Evolutionary conservation across 805 yeast genomes (phyloP), one percentile per base, ranked within the genome.

Genomic region (Myxozyma vanderwaltii): DNA sequence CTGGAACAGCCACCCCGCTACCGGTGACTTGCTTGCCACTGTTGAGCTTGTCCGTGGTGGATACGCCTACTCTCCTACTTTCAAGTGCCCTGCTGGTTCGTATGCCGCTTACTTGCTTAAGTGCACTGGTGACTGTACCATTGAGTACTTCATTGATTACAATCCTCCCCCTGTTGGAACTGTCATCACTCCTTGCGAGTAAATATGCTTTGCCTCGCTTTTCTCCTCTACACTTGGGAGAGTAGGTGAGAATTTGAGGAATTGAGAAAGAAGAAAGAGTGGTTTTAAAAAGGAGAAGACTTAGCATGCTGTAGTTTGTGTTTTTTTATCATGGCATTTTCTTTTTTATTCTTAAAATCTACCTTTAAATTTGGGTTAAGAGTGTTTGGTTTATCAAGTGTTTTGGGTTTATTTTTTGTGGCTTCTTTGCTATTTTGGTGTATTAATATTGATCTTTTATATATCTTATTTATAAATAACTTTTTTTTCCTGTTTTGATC

Each of bases 151-250:
- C 41, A 61, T 61, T 27, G 65, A 61, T 55, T 61, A 61, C 58
- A 61, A 61, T 51, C 65, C 63, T 23, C 65, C 65, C 17, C 65
- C 65, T 21, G 65, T 61, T 33, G 65, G 65, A 40, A 59, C 65
- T 50, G 63, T 61, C 41, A 39, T 61, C n/a, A 51, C 60, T 24
- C 64, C 64, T 17, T 61, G 65, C 56, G 57, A 46, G 41, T 54
- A 46, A 54, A 19, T 38, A n/a, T n/a, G n/a, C n/a, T n/a, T n/a
- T n/a, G n/a, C n/a, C n/a, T n/a, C n/a, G n/a, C n/a, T n/a, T n/a
- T n/a, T 40, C 8, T 40, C 2, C 4, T 40, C 24, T 43, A 21
- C n/a, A 43, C 24, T 24, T 26, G 33, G 47, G 26, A 23, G 4
- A 43, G 47, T 6, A 23, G 47, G 21, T 8, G 45, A 40, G 19